phyloP scores from a whole-genome alignment of 169 alveolate species.

The Pseudocohnilembus persalinus region DNA sequence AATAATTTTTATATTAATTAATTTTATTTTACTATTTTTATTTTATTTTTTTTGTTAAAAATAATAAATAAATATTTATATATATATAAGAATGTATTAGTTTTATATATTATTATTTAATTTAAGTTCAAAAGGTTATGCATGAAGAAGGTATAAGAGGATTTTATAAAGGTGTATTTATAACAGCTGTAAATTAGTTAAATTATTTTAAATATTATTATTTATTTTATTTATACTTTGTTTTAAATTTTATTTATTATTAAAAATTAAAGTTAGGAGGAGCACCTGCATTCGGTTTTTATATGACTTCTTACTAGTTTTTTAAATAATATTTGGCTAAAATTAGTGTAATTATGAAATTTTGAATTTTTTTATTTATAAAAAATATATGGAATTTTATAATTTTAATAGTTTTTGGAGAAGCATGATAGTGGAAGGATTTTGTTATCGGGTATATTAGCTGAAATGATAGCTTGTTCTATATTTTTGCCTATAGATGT shows the following conservation, averaged over 20 bases:
- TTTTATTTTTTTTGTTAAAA: too few relatives aligned
- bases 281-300: slow-evolving; percentile 70
- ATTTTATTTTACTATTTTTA: not conserved
- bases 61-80: not conserved
- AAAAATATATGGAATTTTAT: slow-evolving; percentile 1
- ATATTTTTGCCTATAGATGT: slow-evolving; percentile 74
- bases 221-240: not conserved
- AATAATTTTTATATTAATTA: not conserved
- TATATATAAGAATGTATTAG: not conserved
- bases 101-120: not conserved
- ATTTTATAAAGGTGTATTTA: slow-evolving; percentile 61
- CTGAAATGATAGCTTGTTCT: slow-evolving; percentile 65
- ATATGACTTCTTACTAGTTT: slow-evolving; percentile 61
- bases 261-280: slow-evolving; percentile 45
- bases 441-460: slow-evolving; percentile 66
- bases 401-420: slow-evolving; percentile 25
- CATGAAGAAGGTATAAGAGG: slow-evolving; percentile 59
- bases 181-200: slow-evolving; percentile 31
- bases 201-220: not conserved
- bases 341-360: not conserved
- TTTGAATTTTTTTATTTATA: not conserved
- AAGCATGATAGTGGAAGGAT: slow-evolving; percentile 43
- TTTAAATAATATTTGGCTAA: slow-evolving; percentile 35
- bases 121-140: slow-evolving; percentile 36
- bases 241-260: not conserved